Base-by-base conservation (phyloP, 805 yeast species). In the Spathaspora gorwiae region DNA sequence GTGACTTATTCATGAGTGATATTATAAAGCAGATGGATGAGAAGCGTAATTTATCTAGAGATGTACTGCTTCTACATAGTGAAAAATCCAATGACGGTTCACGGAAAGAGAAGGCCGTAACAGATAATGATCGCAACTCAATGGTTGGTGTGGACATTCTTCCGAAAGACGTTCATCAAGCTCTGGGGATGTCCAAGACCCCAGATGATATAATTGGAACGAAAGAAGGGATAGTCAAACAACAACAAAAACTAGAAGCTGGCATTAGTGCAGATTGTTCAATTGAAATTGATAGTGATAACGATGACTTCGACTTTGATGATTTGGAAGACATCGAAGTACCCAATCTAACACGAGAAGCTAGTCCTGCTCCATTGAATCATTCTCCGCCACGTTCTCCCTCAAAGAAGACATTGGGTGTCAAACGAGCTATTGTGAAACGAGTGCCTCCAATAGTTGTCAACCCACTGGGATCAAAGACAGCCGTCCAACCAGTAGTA, bases 321-420 rank as follows among this genome's bases (percentile, higher is more conserved):
- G 42, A 40, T 29, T 39, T 37, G 12, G 44, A 39, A 32, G 39
- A 33, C 5, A 37, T 29, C n/a, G 42, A 29, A 19, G 15, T 19
- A 31, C 15, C 13, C 7, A 45, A 37, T 30, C 34, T 33, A 19
- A 14, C 35, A 19, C 36, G 36, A 30, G 41, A 29, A 11, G 27
- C 35, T 7, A 39, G 35, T 10, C 41, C 41, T 9, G 12, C 30
- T 11, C n/a, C n/a, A 30, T 19, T 19, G 24, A 19, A 19, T 19
- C 24, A 19, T 19, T 19, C 24, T 19, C 27, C n/a, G 7, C 15
- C 19, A 6, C 7, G 34, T 6, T 11, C 7, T 12, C 12, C 41
- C 15, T 14, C 37, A 8, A 35, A 24, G 37, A 37, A 37, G 26
- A n/a, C 31, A 15, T 14, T 37, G 4, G 40, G 40, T 19, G 40